Percentiles rank a stretch among this genome's conserved stretches.
Evolutionary conservation across 345 rosid genomes (phyloP).

Genomic region (Eucalyptus leucophloia): DNA sequence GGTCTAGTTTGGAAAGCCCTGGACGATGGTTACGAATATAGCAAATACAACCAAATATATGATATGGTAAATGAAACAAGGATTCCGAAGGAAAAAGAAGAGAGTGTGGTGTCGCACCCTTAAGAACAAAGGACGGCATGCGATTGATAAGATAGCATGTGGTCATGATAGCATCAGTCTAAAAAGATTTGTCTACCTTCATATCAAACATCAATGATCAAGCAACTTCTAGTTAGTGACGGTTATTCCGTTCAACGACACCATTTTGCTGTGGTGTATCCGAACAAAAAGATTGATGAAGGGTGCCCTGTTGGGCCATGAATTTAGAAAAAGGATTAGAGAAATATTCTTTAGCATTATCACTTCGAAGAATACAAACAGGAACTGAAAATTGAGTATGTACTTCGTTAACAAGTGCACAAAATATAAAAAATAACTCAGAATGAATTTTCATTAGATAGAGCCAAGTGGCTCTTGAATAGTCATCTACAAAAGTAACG

Average conservation of each 20-base stretch:
- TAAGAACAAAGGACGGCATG: neutral
- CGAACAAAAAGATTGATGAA: neutral
- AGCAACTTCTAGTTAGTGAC: neutral
- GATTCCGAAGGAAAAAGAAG: neutral
- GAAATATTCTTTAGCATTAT: neutral
- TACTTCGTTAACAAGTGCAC: neutral
- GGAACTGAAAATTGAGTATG: neutral
- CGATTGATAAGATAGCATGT: neutral
- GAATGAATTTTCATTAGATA: too few species aligned
- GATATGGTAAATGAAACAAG: too few species aligned
- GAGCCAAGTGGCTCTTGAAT: neutral
- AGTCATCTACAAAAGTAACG: too few species aligned
- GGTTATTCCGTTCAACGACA: accelerated
- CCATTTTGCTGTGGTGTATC: neutral
- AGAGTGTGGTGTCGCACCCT: neutral
- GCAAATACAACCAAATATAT: accelerated
- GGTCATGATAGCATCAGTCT: neutral
- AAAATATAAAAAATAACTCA: too few species aligned
- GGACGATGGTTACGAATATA: too few species aligned
- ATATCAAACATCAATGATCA: too few species aligned
- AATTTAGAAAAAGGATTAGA: too few species aligned
- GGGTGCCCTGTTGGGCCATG: neutral
- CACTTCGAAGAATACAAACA: neutral
- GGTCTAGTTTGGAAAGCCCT: too few species aligned
- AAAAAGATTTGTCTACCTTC: too few species aligned